Percentiles rank a stretch among this genome's conserved stretches.
Evolutionary conservation across 805 yeast species (phyloP).

Genomic region (Barnettozyma sp.): DNA sequence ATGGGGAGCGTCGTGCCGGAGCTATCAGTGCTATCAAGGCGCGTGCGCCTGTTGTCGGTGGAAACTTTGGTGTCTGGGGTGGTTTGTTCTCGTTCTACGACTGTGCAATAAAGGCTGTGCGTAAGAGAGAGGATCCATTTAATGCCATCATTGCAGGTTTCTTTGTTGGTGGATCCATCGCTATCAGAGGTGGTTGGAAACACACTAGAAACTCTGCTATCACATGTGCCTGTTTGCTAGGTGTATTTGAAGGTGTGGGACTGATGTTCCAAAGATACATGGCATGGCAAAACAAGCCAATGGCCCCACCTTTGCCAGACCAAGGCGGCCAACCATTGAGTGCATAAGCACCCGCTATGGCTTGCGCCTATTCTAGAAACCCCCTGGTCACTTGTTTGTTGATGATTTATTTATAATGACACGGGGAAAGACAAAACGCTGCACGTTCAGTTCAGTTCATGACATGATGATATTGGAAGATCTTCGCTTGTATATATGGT

Average conservation of each 20-base stretch:
- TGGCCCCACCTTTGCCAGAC: slow-evolving; percentile 52
- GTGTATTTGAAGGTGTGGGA: slow-evolving; percentile 97
- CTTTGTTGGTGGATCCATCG: slow-evolving; percentile 96
- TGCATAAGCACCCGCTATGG: slow-evolving; percentile 9
- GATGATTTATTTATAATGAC: slow-evolving; percentile 5
- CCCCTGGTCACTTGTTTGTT: slow-evolving; percentile 5
- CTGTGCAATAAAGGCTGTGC: slow-evolving; percentile 89
- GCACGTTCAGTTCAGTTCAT: too few species aligned
- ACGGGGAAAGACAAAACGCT: slow-evolving; percentile 5
- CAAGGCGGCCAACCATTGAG: slow-evolving; percentile 17
- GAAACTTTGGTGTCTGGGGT: slow-evolving; percentile 99
- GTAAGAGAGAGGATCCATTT: slow-evolving; percentile 98
- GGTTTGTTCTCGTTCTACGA: slow-evolving; percentile 94
- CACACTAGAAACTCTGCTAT: slow-evolving; percentile 95
- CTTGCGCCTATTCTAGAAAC: too few species aligned
- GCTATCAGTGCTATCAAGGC: slow-evolving; percentile 87
- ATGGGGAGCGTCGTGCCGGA: slow-evolving; percentile 91
- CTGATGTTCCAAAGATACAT: slow-evolving; percentile 87
- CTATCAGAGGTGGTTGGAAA: slow-evolving; percentile 98
- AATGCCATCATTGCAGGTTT: slow-evolving; percentile 97
- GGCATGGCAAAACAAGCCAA: slow-evolving; percentile 76
- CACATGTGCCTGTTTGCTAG: slow-evolving; percentile 94
- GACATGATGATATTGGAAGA: neutral
- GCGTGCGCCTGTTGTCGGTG: slow-evolving; percentile 97
- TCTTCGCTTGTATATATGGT: slow-evolving; percentile 1